These are phyloP conservation scores for Hypomyces perniciosus DNA, from an alignment of 2,329 filamentous ascomycete genomes.

Conservation along the genomic window DNA sequence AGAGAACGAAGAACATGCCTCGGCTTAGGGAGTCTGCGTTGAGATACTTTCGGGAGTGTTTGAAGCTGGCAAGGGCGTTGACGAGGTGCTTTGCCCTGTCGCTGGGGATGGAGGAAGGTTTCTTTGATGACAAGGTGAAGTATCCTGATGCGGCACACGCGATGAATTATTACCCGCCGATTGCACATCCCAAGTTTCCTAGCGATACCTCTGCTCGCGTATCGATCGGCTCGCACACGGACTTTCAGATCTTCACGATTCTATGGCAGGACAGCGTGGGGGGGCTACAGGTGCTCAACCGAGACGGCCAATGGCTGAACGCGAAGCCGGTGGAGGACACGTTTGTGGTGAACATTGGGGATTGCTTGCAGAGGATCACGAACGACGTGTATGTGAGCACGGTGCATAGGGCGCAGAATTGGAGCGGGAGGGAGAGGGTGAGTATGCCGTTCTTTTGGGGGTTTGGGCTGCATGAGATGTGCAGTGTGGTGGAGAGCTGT, in stretches of 20 bases:
- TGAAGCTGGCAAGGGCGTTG: constrained; percentile 45
- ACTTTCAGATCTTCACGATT: constrained; percentile 46
- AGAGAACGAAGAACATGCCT: constrained; percentile 41
- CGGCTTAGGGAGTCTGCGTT: constrained; percentile 42
- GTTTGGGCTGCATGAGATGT: constrained; percentile 35
- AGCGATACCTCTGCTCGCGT: constrained; percentile 18
- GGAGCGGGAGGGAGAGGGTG: constrained; percentile 32
- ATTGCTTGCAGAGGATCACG: constrained; percentile 45
- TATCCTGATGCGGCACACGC: constrained; percentile 42
- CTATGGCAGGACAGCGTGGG: constrained; percentile 38
- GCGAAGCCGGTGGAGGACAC: constrained; percentile 35
- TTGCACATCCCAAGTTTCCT: not conserved
- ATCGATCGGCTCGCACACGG: constrained; percentile 46
- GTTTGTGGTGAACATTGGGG: constrained; percentile 47
- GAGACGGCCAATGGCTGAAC: constrained; percentile 35
- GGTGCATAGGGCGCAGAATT: constrained; percentile 42
- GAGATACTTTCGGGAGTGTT: constrained; percentile 41
- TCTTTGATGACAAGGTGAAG: constrained; percentile 48
- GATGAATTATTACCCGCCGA: constrained; percentile 36
- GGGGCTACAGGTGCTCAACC: constrained; percentile 39
- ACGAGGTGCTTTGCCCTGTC: constrained; percentile 49
- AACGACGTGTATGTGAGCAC: constrained; percentile 44
- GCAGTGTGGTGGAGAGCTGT: constrained; percentile 33
- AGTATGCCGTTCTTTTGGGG: constrained; percentile 44
- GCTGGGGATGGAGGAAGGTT: constrained; percentile 46